Evolutionary conservation across 768 basidiomycete species (phyloP).

Genomic region (Ramaria rubella): DNA sequence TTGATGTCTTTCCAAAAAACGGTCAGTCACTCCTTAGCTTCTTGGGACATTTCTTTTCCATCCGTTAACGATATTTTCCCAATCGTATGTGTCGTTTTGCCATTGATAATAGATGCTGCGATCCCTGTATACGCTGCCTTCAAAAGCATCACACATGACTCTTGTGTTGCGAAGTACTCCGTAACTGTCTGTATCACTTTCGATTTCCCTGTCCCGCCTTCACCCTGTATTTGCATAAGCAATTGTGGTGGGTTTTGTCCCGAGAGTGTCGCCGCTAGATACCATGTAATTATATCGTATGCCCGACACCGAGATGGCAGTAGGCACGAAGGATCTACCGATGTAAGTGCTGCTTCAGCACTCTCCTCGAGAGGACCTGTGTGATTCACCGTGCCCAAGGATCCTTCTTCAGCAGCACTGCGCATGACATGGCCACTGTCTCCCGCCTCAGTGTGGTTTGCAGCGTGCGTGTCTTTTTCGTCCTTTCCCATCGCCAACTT

Average conservation of each 20-base stretch:
- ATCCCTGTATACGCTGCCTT: constrained; percentile 38
- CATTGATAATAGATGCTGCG: constrained; percentile 35
- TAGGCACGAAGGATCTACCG: constrained; percentile 13
- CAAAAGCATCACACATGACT: constrained; percentile 15
- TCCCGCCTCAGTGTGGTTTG: not conserved
- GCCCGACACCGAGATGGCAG: constrained; percentile 32
- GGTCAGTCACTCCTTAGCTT: constrained; percentile 11
- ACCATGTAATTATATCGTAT: constrained; percentile 30
- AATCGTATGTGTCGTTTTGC: constrained; percentile 30
- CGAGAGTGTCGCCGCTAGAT: constrained; percentile 19
- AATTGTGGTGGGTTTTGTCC: constrained; percentile 24
- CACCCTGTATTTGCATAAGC: constrained; percentile 33
- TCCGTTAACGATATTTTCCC: constrained; percentile 17
- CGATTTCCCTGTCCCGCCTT: too few relatives aligned
- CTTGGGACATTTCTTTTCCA: not conserved
- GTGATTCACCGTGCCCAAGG: not conserved
- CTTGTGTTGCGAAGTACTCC: constrained; percentile 22
- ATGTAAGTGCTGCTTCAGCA: constrained; percentile 1
- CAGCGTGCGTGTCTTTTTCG: not conserved
- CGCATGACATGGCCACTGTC: not conserved
- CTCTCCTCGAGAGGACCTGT: not conserved
- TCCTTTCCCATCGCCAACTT: not conserved
- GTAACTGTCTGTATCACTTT: constrained; percentile 33
- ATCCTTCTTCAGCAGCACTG: not conserved
- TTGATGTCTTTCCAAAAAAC: constrained; percentile 16